phyloP scores from a whole-genome alignment of 2,329 filamentous ascomycete genomes.

The Plectosphaerella sp. region DNA sequence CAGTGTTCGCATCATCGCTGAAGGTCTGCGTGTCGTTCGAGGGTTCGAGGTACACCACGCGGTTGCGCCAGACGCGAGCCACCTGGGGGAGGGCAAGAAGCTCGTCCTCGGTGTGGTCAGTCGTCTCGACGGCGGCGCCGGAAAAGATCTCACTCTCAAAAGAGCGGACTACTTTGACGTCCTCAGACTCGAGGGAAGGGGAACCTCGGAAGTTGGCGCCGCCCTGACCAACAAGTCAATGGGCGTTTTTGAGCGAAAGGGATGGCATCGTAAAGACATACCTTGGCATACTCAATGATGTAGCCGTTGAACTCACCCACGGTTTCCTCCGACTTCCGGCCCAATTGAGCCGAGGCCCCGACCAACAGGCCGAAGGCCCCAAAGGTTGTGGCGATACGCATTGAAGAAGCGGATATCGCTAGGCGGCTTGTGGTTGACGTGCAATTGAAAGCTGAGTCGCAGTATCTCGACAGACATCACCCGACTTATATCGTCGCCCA shows the following conservation, averaged over 20 bases:
- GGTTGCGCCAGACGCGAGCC: slow-evolving; percentile 29
- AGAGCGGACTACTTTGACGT: slow-evolving; percentile 16
- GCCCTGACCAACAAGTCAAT: neutral
- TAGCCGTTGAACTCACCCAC: neutral
- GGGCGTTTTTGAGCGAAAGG: too few relatives aligned
- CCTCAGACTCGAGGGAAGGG: neutral
- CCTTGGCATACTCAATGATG: slow-evolving; percentile 8
- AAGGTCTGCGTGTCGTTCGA: neutral
- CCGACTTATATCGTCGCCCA: too few relatives aligned
- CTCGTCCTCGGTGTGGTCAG: slow-evolving; percentile 19
- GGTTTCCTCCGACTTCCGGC: too few relatives aligned
- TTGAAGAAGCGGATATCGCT: too few relatives aligned
- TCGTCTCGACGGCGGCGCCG: slow-evolving; percentile 22
- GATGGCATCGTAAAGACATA: neutral
- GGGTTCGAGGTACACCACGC: neutral
- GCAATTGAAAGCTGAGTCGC: too few relatives aligned
- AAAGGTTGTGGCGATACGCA: too few relatives aligned
- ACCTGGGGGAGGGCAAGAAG: slow-evolving; percentile 26
- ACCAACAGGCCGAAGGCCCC: too few relatives aligned
- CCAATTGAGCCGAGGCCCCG: too few relatives aligned
- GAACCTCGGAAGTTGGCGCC: slow-evolving; percentile 1
- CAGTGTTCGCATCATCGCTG: neutral
- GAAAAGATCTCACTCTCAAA: slow-evolving; percentile 21
- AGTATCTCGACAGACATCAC: too few relatives aligned
- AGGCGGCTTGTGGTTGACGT: too few relatives aligned